Evolutionary conservation across 306 rosid genomes (phyloP).

Genomic region (Rosa multiflora): DNA sequence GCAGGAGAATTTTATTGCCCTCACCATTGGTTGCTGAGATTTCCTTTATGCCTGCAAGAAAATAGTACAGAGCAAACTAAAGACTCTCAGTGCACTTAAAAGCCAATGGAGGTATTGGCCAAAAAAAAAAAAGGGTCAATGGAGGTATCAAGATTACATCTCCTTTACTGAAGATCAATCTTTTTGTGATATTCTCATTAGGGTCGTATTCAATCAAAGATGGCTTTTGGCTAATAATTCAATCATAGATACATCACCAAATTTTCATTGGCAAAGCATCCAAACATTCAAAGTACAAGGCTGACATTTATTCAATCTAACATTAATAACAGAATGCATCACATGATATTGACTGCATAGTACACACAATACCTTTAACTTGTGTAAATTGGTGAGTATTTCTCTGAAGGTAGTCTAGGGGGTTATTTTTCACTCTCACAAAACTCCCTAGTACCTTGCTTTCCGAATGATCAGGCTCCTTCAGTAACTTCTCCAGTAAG

Average conservation of each 20-base stretch:
- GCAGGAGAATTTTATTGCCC: conserved; percentile 34
- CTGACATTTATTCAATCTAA: not conserved
- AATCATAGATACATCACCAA: not conserved
- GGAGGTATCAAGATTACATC: conserved; percentile 7
- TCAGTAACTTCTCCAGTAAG: conserved; percentile 1
- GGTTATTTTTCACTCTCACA: conserved; percentile 20
- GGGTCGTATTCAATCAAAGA: not conserved
- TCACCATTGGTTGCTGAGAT: conserved; percentile 13
- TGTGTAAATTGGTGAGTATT: conserved; percentile 14
- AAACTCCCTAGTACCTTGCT: conserved; percentile 16
- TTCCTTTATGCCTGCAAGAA: conserved; percentile 41
- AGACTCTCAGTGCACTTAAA: not conserved
- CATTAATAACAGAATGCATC: not conserved
- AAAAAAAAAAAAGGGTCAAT: not conserved
- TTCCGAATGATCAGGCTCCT: conserved; percentile 4
- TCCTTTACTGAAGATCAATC: not conserved
- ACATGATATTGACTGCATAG: not conserved
- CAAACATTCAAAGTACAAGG: not conserved
- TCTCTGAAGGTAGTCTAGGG: not conserved
- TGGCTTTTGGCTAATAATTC: not conserved
- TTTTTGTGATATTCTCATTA: not conserved
- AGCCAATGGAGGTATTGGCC: conserved; percentile 1
- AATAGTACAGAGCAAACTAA: not conserved
- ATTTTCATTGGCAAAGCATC: not conserved
- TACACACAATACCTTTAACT: conserved; percentile 2